A percentile compares a stretch with the other conserved stretches of the same genome.
Evolutionary conservation across 1,139 yeast genomes (phyloP).

Genomic region (Yamadazyma conglobata): DNA sequence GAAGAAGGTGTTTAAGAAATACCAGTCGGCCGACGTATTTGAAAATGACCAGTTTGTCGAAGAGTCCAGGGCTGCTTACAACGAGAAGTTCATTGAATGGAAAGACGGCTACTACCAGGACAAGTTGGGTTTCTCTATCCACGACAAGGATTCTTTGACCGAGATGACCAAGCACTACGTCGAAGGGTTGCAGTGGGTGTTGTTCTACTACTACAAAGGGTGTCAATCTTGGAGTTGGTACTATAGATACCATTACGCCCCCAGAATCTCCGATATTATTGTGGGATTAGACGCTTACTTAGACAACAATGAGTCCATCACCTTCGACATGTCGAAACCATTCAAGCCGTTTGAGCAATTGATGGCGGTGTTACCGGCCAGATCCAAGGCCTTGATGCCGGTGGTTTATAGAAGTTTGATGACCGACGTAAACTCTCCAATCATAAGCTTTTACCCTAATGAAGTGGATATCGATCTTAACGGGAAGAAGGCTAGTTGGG

Average conservation of each 20-base stretch:
- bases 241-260: constrained; percentile 84
- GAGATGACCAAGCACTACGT: constrained; percentile 77
- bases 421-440: constrained; percentile 88
- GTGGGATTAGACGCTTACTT: constrained; percentile 60
- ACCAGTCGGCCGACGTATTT: constrained; percentile 67
- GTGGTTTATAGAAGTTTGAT: constrained; percentile 71
- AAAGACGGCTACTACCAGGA: constrained; percentile 76
- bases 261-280: constrained; percentile 82
- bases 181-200: constrained; percentile 95
- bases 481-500: constrained; percentile 97
- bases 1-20: constrained; percentile 52
- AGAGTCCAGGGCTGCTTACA: constrained; percentile 61
- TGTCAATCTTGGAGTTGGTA: constrained; percentile 96
- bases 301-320: constrained; percentile 37
- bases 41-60: constrained; percentile 61
- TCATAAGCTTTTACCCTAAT: constrained; percentile 84
- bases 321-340: constrained; percentile 71
- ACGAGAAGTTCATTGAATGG: constrained; percentile 75
- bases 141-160: constrained; percentile 53
- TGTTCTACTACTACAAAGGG: constrained; percentile 84
- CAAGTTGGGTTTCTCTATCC: constrained; percentile 66
- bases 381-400: constrained; percentile 83
- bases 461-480: constrained; percentile 88
- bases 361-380: constrained; percentile 96
- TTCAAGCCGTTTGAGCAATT: constrained; percentile 93